phyloP scores from a whole-genome alignment of 164 flowering plant genomes.

The Annona cherimola region DNA sequence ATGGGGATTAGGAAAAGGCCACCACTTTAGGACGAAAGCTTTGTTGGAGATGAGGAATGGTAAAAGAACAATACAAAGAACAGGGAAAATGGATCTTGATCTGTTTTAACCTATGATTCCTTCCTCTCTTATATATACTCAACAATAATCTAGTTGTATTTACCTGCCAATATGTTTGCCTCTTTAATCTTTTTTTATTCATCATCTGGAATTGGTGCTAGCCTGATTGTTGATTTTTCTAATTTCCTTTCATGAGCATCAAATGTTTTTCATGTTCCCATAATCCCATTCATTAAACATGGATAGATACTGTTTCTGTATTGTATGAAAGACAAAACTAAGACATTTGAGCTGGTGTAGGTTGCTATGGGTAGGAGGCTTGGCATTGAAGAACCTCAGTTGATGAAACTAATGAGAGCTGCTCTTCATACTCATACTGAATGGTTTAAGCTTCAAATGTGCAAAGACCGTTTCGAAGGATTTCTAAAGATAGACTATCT shows the following conservation, averaged over 20 bases:
- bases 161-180: too few relatives aligned
- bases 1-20: too few relatives aligned
- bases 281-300: not conserved
- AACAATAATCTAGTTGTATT: too few relatives aligned
- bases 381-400: constrained; percentile 92
- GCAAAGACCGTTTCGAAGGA: constrained; percentile 87
- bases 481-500: constrained; percentile 68
- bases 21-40: too few relatives aligned
- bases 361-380: constrained; percentile 82
- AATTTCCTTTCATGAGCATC: not conserved
- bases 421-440: constrained; percentile 78
- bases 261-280: not conserved
- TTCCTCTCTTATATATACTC: too few relatives aligned
- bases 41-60: too few relatives aligned
- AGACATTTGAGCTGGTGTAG: constrained; percentile 29
- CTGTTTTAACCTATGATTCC: too few relatives aligned
- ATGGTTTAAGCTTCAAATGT: constrained; percentile 95
- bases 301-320: not conserved
- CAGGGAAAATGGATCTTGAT: too few relatives aligned
- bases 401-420: constrained; percentile 91
- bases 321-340: not conserved
- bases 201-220: not conserved
- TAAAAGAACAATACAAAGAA: too few relatives aligned
- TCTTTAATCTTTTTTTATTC: too few relatives aligned
- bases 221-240: not conserved